These are phyloP conservation scores for Ambrosiella cleistominuta DNA, from an alignment of 2,329 filamentous ascomycete genomes.

Conservation along the genomic window DNA sequence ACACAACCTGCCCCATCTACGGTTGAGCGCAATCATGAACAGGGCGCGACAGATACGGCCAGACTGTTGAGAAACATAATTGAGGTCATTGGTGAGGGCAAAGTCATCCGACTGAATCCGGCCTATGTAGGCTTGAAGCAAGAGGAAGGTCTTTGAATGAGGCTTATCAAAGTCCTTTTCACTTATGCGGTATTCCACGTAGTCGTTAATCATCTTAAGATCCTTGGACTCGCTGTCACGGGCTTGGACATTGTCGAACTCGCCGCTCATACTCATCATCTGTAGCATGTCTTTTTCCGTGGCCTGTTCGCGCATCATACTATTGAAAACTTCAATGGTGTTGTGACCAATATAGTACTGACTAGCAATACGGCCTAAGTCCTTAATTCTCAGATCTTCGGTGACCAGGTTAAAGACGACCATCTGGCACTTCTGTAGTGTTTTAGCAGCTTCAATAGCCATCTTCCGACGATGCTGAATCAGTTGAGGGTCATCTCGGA, in stretches of 20 bases:
- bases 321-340: constrained; percentile 91
- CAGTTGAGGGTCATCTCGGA: constrained; percentile 69
- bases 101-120: constrained; percentile 80
- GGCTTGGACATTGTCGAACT: constrained; percentile 93
- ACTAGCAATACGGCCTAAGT: constrained; percentile 89
- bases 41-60: constrained; percentile 84
- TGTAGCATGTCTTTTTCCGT: constrained; percentile 83
- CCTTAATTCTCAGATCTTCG: constrained; percentile 83
- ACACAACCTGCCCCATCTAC: constrained; percentile 91
- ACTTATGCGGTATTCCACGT: constrained; percentile 15
- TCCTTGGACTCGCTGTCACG: constrained; percentile 83
- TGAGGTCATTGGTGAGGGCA: constrained; percentile 75
- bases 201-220: constrained; percentile 53
- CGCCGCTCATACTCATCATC: constrained; percentile 95
- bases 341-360: constrained; percentile 92
- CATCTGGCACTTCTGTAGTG: constrained; percentile 89
- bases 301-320: constrained; percentile 71
- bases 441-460: constrained; percentile 72
- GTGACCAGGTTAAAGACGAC: constrained; percentile 82
- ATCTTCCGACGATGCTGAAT: constrained; percentile 73
- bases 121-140: constrained; percentile 88
- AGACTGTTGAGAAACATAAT: constrained; percentile 90
- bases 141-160: constrained; percentile 87
- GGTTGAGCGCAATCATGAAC: constrained; percentile 94
- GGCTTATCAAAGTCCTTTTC: constrained; percentile 46